A percentile compares a stretch with the other conserved stretches of the same genome.
These are phyloP conservation scores for Tetraselmis chui DNA, from an alignment of 139 green algal species.

Conservation along the genomic window DNA sequence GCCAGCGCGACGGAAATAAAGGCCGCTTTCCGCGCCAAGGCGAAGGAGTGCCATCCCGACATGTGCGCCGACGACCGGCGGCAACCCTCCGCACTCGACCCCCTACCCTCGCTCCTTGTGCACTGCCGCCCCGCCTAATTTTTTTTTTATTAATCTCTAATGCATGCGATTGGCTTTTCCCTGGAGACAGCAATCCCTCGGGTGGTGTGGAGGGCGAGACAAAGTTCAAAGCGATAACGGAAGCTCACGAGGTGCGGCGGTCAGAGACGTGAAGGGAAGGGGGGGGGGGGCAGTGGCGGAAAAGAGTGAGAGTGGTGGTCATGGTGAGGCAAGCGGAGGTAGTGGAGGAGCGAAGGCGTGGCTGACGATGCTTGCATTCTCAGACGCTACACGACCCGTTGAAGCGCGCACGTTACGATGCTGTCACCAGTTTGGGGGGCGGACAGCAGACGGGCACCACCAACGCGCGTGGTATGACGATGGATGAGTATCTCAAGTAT, in stretches of 20 bases:
- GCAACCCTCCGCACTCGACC: neutral
- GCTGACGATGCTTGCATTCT: too few relatives aligned
- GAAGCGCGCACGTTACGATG: neutral
- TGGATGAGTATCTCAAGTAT: neutral
- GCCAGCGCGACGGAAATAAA: neutral
- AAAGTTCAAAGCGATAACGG: neutral
- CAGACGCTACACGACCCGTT: neutral
- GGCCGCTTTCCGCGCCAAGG: neutral
- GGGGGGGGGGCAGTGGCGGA: neutral
- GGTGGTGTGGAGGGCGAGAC: neutral
- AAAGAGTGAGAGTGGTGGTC: too few relatives aligned
- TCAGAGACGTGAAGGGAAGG: neutral
- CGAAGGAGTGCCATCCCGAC: neutral
- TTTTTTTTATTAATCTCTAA: too few relatives aligned
- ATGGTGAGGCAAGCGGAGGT: too few relatives aligned
- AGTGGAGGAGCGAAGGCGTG: too few relatives aligned
- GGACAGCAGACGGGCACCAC: neutral
- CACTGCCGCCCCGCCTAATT: too few relatives aligned
- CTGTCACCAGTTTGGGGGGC: neutral
- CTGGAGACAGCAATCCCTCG: neutral
- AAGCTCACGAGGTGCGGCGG: neutral
- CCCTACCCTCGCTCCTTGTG: neutral
- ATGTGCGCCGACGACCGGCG: neutral
- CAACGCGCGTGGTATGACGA: neutral
- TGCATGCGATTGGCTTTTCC: too few relatives aligned